phyloP scores from a whole-genome alignment of 106 monocot species.

The Allium fistulosum region DNA sequence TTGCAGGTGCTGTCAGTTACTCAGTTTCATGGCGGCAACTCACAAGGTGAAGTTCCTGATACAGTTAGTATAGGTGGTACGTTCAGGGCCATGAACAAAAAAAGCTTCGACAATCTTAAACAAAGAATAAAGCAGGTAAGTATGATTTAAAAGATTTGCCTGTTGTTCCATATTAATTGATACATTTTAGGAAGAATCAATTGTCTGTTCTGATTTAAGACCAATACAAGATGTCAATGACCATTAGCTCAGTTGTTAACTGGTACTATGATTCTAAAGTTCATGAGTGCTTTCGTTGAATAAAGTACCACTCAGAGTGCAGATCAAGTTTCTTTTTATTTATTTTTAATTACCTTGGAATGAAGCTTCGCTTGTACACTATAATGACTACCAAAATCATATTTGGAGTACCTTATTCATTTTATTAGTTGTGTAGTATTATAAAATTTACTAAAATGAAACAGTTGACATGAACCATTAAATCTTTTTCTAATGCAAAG shows the following conservation, averaged over 20 bases:
- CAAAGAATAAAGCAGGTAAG: slow-evolving; percentile 70
- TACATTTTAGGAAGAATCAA: background rate
- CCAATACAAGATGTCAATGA: too few relatives aligned
- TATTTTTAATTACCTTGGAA: too few relatives aligned
- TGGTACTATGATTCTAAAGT: too few relatives aligned
- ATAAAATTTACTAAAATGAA: too few relatives aligned
- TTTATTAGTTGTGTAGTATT: background rate
- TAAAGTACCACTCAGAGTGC: too few relatives aligned
- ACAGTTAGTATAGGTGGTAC: slow-evolving; percentile 55
- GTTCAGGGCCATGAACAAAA: slow-evolving; percentile 65
- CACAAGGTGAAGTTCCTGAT: slow-evolving; percentile 33
- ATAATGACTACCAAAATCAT: slow-evolving; percentile 12
- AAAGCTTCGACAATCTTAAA: slow-evolving; percentile 50
- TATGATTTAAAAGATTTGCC: background rate
- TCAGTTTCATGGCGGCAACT: slow-evolving; percentile 36
- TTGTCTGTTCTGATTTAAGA: background rate
- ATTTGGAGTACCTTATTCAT: slow-evolving; percentile 16
- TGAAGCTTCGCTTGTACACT: background rate
- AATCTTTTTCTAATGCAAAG: slow-evolving; percentile 16
- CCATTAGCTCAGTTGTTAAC: too few relatives aligned
- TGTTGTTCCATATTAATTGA: background rate
- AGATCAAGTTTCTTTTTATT: too few relatives aligned
- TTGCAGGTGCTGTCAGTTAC: slow-evolving; percentile 72
- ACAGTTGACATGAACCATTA: too few relatives aligned
- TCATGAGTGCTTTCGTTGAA: too few relatives aligned